Evolutionary conservation across 371 early-diverging fungal genomes (phyloP).

Genomic region (Zopfochytrium polystomum): DNA sequence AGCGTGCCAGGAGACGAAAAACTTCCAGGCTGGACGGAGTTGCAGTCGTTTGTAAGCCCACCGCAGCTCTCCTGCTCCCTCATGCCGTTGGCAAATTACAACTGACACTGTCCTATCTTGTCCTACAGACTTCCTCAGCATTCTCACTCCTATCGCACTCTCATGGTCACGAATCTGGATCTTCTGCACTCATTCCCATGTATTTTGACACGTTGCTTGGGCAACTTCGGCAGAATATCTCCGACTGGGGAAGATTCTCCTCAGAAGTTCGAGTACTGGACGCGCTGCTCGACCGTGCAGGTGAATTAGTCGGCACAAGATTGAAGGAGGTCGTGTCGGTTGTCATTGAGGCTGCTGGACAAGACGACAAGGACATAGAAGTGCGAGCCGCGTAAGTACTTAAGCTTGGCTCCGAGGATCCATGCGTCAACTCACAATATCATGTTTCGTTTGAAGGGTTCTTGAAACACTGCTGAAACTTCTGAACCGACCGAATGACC

Average conservation of each 20-base stretch:
- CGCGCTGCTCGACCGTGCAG: slow-evolving; percentile 29
- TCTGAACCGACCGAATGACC: slow-evolving; percentile 4
- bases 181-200: slow-evolving; percentile 12
- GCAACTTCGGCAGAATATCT: not conserved
- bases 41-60: slow-evolving; percentile 15
- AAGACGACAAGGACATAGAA: slow-evolving; percentile 42
- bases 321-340: slow-evolving; percentile 33
- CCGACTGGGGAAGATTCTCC: slow-evolving; percentile 41
- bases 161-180: not conserved
- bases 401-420: slow-evolving; percentile 3
- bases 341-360: no score
- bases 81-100: not conserved
- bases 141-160: slow-evolving; percentile 8
- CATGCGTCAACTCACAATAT: not conserved
- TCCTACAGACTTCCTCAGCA: slow-evolving; percentile 8
- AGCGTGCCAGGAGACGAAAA: slow-evolving; percentile 34
- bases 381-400: slow-evolving; percentile 34
- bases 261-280: slow-evolving; percentile 35
- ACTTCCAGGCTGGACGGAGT: slow-evolving; percentile 27
- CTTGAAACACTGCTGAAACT: slow-evolving; percentile 23
- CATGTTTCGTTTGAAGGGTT: slow-evolving; percentile 8
- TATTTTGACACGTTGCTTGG: slow-evolving; percentile 22
- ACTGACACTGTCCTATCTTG: not conserved
- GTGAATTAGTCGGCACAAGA: slow-evolving; percentile 23
- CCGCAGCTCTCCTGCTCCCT: not conserved